phyloP scores from a whole-genome alignment of 192 early-diverging fungal genomes.

The Diversispora epigaea region DNA sequence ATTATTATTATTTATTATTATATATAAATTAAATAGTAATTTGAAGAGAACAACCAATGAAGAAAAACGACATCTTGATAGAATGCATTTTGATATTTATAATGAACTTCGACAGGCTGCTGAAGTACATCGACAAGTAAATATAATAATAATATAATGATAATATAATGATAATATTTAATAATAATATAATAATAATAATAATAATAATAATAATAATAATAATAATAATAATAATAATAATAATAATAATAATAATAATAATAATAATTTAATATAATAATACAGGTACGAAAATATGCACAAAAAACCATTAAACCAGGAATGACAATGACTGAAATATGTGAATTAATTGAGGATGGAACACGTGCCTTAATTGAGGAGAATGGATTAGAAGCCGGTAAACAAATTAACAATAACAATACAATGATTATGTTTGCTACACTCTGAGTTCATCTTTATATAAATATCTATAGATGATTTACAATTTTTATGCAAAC shows the following conservation, averaged over 20 bases:
- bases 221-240: neutral
- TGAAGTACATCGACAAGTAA: slow-evolving; percentile 86
- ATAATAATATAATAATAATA: neutral
- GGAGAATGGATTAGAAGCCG: slow-evolving; percentile 79
- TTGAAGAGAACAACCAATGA: slow-evolving; percentile 85
- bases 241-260: neutral
- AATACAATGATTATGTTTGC: slow-evolving; percentile 9
- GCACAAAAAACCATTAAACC: slow-evolving; percentile 82
- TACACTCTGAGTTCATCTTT: slow-evolving; percentile 31
- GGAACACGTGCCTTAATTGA: slow-evolving; percentile 86
- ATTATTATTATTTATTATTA: neutral
- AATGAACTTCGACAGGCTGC: slow-evolving; percentile 84
- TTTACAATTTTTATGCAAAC: slow-evolving; percentile 35
- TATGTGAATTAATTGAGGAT: slow-evolving; percentile 92
- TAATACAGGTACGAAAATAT: slow-evolving; percentile 70
- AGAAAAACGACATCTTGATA: slow-evolving; percentile 86
- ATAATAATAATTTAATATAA: neutral
- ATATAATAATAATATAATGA: neutral
- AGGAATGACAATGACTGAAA: slow-evolving; percentile 92
- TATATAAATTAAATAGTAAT: slow-evolving; percentile 56
- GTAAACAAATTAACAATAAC: neutral
- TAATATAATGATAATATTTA: too few species aligned
- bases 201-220: neutral
- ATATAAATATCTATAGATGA: slow-evolving; percentile 6
- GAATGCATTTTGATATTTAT: slow-evolving; percentile 67